Conservation (phyloP, 495 filamentous ascomycete genomes). For the Jackrogersella minutella region DNA sequence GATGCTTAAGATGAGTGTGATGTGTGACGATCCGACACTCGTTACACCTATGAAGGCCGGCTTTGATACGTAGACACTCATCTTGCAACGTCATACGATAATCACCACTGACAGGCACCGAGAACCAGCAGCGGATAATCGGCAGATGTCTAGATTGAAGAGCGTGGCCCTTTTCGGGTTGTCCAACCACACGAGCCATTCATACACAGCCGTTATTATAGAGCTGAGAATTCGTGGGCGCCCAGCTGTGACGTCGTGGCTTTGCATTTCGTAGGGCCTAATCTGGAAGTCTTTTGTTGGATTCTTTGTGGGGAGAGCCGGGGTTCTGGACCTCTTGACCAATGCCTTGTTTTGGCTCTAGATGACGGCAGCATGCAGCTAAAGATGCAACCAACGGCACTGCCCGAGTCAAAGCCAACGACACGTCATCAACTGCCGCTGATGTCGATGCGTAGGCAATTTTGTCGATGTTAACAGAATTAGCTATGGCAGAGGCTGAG, state of each 20-base stretch:
- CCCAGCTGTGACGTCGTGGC: conserved; percentile 43
- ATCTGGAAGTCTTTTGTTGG: not conserved
- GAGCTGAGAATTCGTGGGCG: conserved; percentile 8
- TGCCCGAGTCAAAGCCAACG: conserved; percentile 32
- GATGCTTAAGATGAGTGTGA: conserved; percentile 18
- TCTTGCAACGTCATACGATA: conserved; percentile 36
- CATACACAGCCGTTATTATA: conserved; percentile 6
- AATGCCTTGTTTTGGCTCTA: conserved; percentile 39
- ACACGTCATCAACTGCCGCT: conserved; percentile 36
- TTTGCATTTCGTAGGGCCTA: conserved; percentile 15
- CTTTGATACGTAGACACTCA: conserved; percentile 5
- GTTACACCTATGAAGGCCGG: conserved; percentile 22
- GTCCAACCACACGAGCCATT: not conserved
- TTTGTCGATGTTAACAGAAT: conserved; percentile 4
- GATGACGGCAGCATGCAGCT: conserved; percentile 32
- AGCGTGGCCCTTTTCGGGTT: conserved; percentile 20
- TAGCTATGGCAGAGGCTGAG: not conserved
- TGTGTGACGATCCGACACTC: conserved; percentile 26
- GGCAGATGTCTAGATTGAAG: conserved; percentile 14
- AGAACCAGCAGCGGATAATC: conserved; percentile 25
- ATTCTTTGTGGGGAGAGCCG: conserved; percentile 23
- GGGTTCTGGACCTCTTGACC: conserved; percentile 24
- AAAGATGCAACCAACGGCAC: conserved; percentile 17
- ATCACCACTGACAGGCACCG: conserved; percentile 21
- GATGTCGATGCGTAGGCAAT: not conserved